Conservation (phyloP, 1,284 basidiomycete species). For the Austroboletus novae-zelandiae region DNA sequence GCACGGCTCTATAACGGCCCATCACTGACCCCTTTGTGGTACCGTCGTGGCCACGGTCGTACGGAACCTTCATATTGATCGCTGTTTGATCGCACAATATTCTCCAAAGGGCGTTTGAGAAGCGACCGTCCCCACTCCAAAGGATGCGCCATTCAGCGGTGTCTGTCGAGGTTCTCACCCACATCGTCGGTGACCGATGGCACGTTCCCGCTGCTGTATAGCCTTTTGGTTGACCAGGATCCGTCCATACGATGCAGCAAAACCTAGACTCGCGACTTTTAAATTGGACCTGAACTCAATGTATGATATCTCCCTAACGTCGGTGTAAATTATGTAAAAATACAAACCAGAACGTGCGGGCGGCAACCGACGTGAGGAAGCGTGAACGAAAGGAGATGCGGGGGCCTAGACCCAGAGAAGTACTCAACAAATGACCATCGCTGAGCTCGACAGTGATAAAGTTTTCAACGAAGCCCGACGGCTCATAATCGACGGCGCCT, state of each 20-base stretch:
- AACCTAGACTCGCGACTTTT: constrained; percentile 1
- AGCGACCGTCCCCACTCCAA: neutral
- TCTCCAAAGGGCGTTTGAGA: neutral
- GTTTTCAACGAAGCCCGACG: constrained; percentile 7
- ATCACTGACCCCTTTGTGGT: constrained; percentile 1
- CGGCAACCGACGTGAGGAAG: neutral
- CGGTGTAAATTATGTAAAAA: constrained; percentile 3
- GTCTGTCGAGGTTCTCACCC: neutral
- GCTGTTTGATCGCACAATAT: constrained; percentile 10
- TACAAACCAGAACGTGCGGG: constrained; percentile 1
- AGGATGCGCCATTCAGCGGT: neutral
- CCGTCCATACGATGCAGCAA: constrained; percentile 8
- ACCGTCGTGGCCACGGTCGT: constrained; percentile 14
- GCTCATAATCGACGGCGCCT: neutral
- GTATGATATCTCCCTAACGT: neutral
- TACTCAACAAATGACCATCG: constrained; percentile 6
- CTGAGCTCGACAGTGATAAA: constrained; percentile 17
- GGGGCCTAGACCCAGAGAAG: constrained; percentile 7
- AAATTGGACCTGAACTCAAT: neutral
- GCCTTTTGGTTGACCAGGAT: constrained; percentile 6
- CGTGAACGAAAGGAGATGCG: constrained; percentile 5
- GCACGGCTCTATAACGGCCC: constrained; percentile 1
- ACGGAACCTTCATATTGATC: constrained; percentile 11
- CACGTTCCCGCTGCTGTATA: constrained; percentile 1
- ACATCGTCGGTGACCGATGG: neutral